Evolutionary conservation across 495 filamentous ascomycete species (phyloP).

Genomic region (Margaritispora aquatica): DNA sequence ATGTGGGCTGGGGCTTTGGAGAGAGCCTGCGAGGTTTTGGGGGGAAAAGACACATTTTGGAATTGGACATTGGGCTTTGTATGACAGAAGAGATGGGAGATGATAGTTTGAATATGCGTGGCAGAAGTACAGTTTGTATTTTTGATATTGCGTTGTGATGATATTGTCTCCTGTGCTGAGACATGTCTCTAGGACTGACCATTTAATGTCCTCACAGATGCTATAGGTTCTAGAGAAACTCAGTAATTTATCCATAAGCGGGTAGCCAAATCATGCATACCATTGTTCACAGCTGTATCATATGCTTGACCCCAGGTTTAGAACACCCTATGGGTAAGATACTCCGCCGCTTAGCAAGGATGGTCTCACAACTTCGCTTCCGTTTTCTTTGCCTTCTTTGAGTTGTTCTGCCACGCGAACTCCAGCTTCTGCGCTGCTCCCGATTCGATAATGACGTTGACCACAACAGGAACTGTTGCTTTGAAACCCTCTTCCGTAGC

Average conservation of each 20-base stretch:
- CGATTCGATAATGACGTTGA: constrained; percentile 56
- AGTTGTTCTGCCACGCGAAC: constrained; percentile 25
- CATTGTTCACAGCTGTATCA: background rate
- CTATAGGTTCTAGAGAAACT: too few species aligned
- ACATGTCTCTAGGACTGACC: too few species aligned
- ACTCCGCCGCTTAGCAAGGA: background rate
- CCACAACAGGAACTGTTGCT: constrained; percentile 40
- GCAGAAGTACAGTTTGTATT: background rate
- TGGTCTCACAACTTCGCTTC: constrained; percentile 12
- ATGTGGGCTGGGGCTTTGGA: background rate
- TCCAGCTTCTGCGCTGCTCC: constrained; percentile 44
- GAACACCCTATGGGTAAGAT: background rate
- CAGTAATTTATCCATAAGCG: too few species aligned
- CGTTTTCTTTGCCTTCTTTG: constrained; percentile 18
- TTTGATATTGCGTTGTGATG: background rate
- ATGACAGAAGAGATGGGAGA: background rate
- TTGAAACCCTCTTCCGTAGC: constrained; percentile 49
- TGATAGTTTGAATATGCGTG: background rate
- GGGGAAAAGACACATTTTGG: background rate
- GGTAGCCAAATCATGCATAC: too few species aligned
- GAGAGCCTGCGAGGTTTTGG: background rate
- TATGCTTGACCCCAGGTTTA: background rate
- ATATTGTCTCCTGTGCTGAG: background rate
- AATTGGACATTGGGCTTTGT: background rate
- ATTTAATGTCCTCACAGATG: too few species aligned